Evolutionary conservation across 495 filamentous ascomycete species (phyloP).

Genomic region (Pyrenopolyporus hunteri): DNA sequence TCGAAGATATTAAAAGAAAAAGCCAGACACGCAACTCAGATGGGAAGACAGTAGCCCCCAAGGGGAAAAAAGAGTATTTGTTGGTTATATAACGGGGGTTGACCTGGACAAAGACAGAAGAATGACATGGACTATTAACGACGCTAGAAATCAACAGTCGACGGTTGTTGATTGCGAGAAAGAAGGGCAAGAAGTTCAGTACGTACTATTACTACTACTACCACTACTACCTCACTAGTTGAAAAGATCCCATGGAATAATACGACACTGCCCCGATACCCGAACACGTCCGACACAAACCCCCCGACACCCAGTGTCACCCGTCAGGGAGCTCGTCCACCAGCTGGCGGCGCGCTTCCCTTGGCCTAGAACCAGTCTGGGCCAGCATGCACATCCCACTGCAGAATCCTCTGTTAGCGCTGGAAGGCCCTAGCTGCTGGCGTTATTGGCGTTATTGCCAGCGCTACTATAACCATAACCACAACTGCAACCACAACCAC

Average conservation of each 20-base stretch:
- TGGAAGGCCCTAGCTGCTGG: constrained; percentile 18
- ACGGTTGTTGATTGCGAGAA: constrained; percentile 4
- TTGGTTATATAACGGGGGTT: constrained; percentile 6
- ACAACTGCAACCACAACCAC: too few relatives aligned
- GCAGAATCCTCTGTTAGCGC: constrained; percentile 21
- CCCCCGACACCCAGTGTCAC: background rate
- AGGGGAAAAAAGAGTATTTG: background rate
- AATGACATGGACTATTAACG: background rate
- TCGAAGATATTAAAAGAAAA: constrained; percentile 37
- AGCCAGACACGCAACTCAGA: constrained; percentile 18
- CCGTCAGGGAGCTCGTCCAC: constrained; percentile 8
- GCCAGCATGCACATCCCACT: constrained; percentile 32
- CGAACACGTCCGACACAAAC: too few relatives aligned
- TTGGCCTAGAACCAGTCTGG: constrained; percentile 15
- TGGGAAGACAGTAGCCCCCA: constrained; percentile 23
- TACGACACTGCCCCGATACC: constrained; percentile 10
- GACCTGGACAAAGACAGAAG: background rate
- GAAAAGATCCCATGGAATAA: constrained; percentile 19
- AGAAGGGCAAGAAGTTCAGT: constrained; percentile 13
- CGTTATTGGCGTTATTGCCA: background rate
- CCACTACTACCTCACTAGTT: too few relatives aligned
- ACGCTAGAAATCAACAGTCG: constrained; percentile 2
- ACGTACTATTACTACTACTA: background rate
- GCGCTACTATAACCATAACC: too few relatives aligned
- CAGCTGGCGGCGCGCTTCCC: constrained; percentile 17